phyloP scores from a whole-genome alignment of 2,329 filamentous ascomycete genomes.

The Xylogone sp. region DNA sequence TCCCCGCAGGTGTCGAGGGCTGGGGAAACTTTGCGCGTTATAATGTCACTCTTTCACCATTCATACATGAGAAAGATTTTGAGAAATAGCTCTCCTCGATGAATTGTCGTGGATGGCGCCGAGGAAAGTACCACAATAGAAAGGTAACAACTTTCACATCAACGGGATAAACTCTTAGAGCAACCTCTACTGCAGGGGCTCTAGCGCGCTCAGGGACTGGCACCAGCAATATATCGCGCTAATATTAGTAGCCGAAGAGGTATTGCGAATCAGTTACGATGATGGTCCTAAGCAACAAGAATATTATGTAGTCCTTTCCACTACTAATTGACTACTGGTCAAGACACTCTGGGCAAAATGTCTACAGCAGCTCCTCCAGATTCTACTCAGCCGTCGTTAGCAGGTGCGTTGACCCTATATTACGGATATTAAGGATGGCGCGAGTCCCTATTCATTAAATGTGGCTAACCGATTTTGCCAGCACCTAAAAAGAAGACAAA shows the following conservation, averaged over 20 bases:
- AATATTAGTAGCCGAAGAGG: slow-evolving; percentile 37
- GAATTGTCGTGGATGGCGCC: too few relatives aligned
- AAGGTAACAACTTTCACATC: too few relatives aligned
- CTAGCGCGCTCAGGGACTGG: neutral
- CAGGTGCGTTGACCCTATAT: slow-evolving; percentile 21
- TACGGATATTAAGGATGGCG: neutral
- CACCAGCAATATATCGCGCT: neutral
- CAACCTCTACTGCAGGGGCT: neutral
- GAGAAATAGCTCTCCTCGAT: too few relatives aligned
- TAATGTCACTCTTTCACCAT: too few relatives aligned
- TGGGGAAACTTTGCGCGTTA: too few relatives aligned
- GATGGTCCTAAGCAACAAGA: slow-evolving; percentile 22
- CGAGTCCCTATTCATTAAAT: slow-evolving; percentile 1
- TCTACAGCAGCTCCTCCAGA: slow-evolving; percentile 27
- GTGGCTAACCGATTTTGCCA: slow-evolving; percentile 25
- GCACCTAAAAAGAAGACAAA: slow-evolving; percentile 51
- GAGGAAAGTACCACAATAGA: too few relatives aligned
- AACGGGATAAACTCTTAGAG: too few relatives aligned
- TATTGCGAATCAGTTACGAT: slow-evolving; percentile 49
- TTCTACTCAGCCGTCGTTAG: slow-evolving; percentile 20
- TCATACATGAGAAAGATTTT: too few relatives aligned
- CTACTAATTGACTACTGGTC: neutral
- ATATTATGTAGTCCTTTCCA: neutral
- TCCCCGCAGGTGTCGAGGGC: too few relatives aligned
- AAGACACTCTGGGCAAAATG: slow-evolving; percentile 20